These are phyloP conservation scores for Brassica balearica DNA, from an alignment of 441 rosid genomes.

Conservation along the genomic window DNA sequence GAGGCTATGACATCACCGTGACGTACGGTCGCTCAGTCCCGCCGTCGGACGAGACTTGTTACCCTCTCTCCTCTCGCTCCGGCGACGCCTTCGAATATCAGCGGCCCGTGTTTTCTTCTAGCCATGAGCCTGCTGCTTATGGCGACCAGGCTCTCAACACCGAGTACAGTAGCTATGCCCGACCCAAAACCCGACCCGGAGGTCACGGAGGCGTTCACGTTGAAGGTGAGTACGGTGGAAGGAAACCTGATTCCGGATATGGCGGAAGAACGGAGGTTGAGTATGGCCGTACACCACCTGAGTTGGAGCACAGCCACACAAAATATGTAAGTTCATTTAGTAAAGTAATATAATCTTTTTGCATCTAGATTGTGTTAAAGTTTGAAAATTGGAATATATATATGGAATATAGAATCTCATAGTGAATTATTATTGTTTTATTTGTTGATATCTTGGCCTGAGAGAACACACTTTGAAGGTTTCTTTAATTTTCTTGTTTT, in stretches of 20 bases:
- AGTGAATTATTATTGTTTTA: no score
- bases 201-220: slow-evolving; percentile 20
- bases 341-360: background rate
- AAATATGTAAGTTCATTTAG: slow-evolving; percentile 37
- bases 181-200: slow-evolving; percentile 51
- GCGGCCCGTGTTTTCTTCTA: slow-evolving; percentile 54
- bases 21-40: slow-evolving; percentile 75
- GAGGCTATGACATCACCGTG: slow-evolving; percentile 69
- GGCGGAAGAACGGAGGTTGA: slow-evolving; percentile 31
- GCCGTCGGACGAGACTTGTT: slow-evolving; percentile 70
- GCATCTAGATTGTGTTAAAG: no score
- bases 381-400: no score
- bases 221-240: slow-evolving; percentile 34
- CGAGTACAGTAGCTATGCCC: slow-evolving; percentile 72
- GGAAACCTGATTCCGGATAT: slow-evolving; percentile 44
- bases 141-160: slow-evolving; percentile 53
- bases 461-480: background rate
- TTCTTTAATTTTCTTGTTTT: background rate
- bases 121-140: slow-evolving; percentile 62
- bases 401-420: no score
- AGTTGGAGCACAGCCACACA: slow-evolving; percentile 54
- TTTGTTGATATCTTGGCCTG: no score
- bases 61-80: slow-evolving; percentile 50
- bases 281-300: slow-evolving; percentile 22
- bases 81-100: slow-evolving; percentile 60